Base-by-base conservation (phyloP, 352 stramenopile genomes). In the Bremia lactucae region DNA sequence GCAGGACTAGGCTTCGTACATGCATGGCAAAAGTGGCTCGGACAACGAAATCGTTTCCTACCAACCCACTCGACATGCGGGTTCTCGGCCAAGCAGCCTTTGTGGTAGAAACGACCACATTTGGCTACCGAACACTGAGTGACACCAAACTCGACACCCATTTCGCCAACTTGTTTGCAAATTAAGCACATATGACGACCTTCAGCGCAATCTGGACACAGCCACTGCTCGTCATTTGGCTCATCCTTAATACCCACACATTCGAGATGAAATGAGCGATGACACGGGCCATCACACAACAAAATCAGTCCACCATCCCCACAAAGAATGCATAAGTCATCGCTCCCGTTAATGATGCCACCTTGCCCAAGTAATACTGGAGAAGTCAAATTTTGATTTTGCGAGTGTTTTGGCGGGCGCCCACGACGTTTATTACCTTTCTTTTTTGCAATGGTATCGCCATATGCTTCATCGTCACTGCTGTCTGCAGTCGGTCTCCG, bases 21-120 rank as follows among this genome's bases (percentile, higher is more conserved):
- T 5, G 62, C 60, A 42, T 85, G 68, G 53, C 87, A 96, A 43
- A 82, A 91, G 51, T 96, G 87, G 38, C 86, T 94, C 19, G 87
- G 84, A 42, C 86, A 96, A 23, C 83, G 75, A 48, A 96, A 96
- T 6, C 80, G 68, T 39, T 87, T 87, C 55, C 91, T 87, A 7
- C 77, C 83, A 28, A 91, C 72, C 78, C 82, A 93, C 37, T 95
- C 74, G 6, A 92, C 83, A 3, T 78, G 72, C 14, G 66, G 45
- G 28, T 82, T 66, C 31, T 83, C 77, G 2, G 66, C 59, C n/a
- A 96, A 48, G 38, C 85, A 95, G 5, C 73, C 72, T 43, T 88
- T 84, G 62, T 96, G 87, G 65, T 96, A 96, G 48, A 95, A 96
- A n/a, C 87, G 68, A 13, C 87, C 87, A 44, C 87, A 96, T 51